Evolutionary conservation across 768 basidiomycete genomes (phyloP).

Genomic region (Mycena rosella): DNA sequence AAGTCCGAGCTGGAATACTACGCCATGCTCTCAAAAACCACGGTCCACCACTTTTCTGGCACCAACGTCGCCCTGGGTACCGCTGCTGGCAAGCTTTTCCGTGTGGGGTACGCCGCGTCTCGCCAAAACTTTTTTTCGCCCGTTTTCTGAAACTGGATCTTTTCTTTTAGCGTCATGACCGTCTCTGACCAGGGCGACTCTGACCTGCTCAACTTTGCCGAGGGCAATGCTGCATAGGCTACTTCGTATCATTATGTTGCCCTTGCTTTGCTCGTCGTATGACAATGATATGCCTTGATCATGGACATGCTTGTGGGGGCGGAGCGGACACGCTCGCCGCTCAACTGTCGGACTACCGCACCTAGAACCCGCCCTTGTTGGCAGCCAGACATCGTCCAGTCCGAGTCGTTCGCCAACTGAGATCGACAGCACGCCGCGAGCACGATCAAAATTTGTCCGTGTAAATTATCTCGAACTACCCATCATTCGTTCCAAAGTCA

Average conservation of each 20-base stretch:
- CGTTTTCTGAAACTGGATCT: constrained; percentile 8
- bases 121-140: constrained; percentile 34
- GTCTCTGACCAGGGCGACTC: constrained; percentile 97
- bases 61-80: constrained; percentile 99
- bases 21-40: constrained; percentile 99
- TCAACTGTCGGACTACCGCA: not conserved
- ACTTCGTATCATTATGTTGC: constrained; percentile 28
- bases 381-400: too few relatives aligned
- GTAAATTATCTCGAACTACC: constrained; percentile 1
- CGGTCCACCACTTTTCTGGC: constrained; percentile 97
- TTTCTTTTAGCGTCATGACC: constrained; percentile 87
- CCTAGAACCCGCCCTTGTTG: not conserved
- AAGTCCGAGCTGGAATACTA: constrained; percentile 99
- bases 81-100: constrained; percentile 99
- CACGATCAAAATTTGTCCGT: not conserved
- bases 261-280: constrained; percentile 19
- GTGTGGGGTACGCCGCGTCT: constrained; percentile 78
- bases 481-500: constrained; percentile 58
- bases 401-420: not conserved
- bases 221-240: constrained; percentile 73
- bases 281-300: constrained; percentile 31
- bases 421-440: not conserved
- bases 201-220: constrained; percentile 90
- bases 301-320: constrained; percentile 7
- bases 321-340: not conserved